Conservation (phyloP, 2,329 filamentous ascomycete genomes). For the Aspergillus fructus region DNA sequence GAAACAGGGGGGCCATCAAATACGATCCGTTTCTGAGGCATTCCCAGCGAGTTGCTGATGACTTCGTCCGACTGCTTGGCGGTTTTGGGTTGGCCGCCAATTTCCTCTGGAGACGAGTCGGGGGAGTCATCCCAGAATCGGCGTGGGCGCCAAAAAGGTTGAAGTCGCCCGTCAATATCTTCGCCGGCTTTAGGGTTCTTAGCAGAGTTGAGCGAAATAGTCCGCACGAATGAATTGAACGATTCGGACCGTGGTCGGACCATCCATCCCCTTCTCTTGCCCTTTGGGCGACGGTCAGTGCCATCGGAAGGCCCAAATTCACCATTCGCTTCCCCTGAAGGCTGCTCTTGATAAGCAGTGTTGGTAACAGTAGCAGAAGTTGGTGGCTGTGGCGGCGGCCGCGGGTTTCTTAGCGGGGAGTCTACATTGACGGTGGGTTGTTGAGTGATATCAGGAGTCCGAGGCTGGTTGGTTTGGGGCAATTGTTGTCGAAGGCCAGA, state of each 20-base stretch:
- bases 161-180: constrained; percentile 50
- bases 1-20: constrained; percentile 40
- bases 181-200: constrained; percentile 44
- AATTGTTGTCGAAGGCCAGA: constrained; percentile 29
- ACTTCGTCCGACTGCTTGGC: constrained; percentile 37
- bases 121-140: constrained; percentile 62
- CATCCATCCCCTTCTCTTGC: constrained; percentile 38
- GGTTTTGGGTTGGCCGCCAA: background rate
- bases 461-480: constrained; percentile 25
- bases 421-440: constrained; percentile 42
- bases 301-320: constrained; percentile 21
- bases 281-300: constrained; percentile 33
- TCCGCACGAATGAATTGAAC: constrained; percentile 36
- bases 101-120: constrained; percentile 29
- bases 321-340: constrained; percentile 24
- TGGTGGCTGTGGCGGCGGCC: constrained; percentile 58
- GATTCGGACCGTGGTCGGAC: constrained; percentile 42
- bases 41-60: constrained; percentile 57
- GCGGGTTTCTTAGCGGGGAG: constrained; percentile 60
- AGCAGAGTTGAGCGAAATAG: constrained; percentile 41
- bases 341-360: constrained; percentile 39
- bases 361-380: constrained; percentile 54
- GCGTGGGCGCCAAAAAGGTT: constrained; percentile 63
- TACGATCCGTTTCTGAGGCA: constrained; percentile 50
- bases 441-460: constrained; percentile 26